Conservation (phyloP, 495 filamentous ascomycete species). For the Beverwykella pulmonaria region DNA sequence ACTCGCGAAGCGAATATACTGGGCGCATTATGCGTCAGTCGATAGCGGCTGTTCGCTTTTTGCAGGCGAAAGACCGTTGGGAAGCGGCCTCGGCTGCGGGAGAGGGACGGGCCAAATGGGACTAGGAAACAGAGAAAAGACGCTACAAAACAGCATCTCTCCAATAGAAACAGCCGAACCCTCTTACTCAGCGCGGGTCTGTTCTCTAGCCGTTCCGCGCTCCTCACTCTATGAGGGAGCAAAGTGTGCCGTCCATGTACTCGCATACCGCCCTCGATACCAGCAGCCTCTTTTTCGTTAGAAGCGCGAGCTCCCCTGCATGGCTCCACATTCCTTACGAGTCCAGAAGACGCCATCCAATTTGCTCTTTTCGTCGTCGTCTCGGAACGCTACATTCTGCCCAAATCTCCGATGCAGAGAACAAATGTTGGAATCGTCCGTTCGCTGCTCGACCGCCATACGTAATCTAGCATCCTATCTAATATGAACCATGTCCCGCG, state of each 20-base stretch:
- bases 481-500: background rate
- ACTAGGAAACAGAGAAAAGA: background rate
- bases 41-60: background rate
- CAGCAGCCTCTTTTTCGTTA: background rate
- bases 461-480: background rate
- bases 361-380: conserved; percentile 14
- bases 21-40: background rate
- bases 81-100: background rate
- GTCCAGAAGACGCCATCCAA: conserved; percentile 13
- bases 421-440: background rate
- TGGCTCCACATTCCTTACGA: background rate
- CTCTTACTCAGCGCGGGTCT: background rate
- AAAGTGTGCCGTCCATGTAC: background rate
- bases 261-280: background rate
- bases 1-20: background rate
- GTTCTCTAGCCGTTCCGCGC: background rate
- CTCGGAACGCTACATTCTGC: background rate
- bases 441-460: background rate
- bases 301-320: background rate
- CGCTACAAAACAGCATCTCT: background rate
- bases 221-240: background rate
- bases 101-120: background rate
- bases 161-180: background rate
- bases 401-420: background rate
- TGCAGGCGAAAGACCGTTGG: background rate